Base-by-base conservation (phyloP, 2,329 filamentous ascomycete genomes). In the Neofusicoccum laricinum region DNA sequence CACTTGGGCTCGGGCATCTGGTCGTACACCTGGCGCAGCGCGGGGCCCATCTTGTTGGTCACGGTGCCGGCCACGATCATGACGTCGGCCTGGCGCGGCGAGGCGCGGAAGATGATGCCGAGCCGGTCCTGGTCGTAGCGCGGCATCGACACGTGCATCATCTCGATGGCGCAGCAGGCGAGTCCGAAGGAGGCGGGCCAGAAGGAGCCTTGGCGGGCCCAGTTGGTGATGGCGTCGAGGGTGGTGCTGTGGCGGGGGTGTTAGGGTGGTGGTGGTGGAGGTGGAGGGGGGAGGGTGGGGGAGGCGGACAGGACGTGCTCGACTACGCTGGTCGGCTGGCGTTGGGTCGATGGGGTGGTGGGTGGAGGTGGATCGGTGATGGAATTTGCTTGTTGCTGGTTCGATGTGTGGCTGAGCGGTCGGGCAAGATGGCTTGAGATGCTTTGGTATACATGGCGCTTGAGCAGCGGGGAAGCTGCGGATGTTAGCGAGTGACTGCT, bases 31-130 rank as follows among this genome's bases (percentile, higher is more conserved):
- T 95, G 91, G 77, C 93, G 85, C 74, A 97, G 82, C 38, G 93
- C 93, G 2, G 93, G 92, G 0, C 92, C 92, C 93, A 97, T 97
- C 84, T 97, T 97, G 84, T 97, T 97, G 71, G 92, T 96, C 67
- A 97, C 85, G 34, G 93, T 97, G 66, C 93, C 93, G 32, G 93
- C 92, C 34, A 97, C 93, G 72, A 97, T 95, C 92, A 97, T 96
- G 69, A 96, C 90, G 77, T 97, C 93, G 65, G 92, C 92, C 79
- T 96, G 92, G 68, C 92, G 89, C 4, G 92, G 92, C 10, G 91
- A 94, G 65, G 92, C 92, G 72, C 92, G 89, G 86, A 96, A 96
- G 77, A 96, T 96, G 76, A 96, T 96, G 72, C 92, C 92, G 64
- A 95, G 84, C 53, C 92, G 88, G 81, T 96, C 92, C 76, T 95